Evolutionary conservation across 208 protist species (phyloP).

Genomic region (Wallacemonas collosoma): DNA sequence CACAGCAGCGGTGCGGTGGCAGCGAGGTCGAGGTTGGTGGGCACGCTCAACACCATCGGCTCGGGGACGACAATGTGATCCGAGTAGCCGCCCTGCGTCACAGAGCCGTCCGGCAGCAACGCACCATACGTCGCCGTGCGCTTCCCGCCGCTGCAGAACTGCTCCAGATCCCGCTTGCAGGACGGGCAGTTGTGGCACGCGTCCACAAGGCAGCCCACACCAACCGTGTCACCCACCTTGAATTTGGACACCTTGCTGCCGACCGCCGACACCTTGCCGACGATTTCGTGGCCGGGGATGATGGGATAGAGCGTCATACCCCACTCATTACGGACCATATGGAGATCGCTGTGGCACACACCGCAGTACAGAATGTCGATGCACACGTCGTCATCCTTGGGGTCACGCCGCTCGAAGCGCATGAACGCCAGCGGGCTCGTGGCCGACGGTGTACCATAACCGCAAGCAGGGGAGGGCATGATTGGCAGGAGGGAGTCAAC

Average conservation of each 20-base stretch:
- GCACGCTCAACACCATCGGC: slow-evolving; percentile 72
- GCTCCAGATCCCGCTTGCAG: slow-evolving; percentile 43
- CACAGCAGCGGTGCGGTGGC: slow-evolving; percentile 84
- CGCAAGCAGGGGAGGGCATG: slow-evolving; percentile 10
- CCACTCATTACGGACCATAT: slow-evolving; percentile 67
- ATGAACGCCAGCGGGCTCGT: slow-evolving; percentile 36
- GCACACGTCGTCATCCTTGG: slow-evolving; percentile 39
- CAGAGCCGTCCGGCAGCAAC: slow-evolving; percentile 30
- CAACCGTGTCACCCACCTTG: slow-evolving; percentile 60
- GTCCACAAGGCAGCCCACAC: slow-evolving; percentile 69
- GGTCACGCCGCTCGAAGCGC: slow-evolving; percentile 36
- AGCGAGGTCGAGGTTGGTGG: slow-evolving; percentile 54
- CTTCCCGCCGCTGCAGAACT: slow-evolving; percentile 46
- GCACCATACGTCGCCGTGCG: slow-evolving; percentile 18
- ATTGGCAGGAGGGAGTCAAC: not conserved
- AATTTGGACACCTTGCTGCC: slow-evolving; percentile 53
- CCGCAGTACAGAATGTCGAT: slow-evolving; percentile 70
- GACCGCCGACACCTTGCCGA: slow-evolving; percentile 47
- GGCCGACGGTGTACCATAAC: slow-evolving; percentile 16
- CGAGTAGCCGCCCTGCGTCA: slow-evolving; percentile 43
- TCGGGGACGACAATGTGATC: slow-evolving; percentile 58
- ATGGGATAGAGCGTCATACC: slow-evolving; percentile 38
- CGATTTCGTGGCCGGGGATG: slow-evolving; percentile 66
- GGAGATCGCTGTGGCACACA: slow-evolving; percentile 78
- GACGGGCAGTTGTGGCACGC: slow-evolving; percentile 57